Percentiles rank a stretch among this genome's conserved stretches.
phyloP scores from a whole-genome alignment of 2,329 filamentous ascomycete genomes.

The Botrytis fabae region DNA sequence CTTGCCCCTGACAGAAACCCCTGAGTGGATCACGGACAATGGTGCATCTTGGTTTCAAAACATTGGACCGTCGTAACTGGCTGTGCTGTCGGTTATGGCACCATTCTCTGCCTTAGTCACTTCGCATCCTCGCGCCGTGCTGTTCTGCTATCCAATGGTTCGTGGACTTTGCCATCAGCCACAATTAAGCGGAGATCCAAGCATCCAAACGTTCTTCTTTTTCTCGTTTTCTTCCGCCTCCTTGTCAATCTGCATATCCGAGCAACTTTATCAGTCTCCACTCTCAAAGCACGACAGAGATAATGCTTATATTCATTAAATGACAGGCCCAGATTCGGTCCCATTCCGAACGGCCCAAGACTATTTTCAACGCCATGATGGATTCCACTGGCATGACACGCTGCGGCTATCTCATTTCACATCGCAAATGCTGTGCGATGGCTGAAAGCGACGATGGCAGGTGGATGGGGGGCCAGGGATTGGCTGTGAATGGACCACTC shows the following conservation, averaged over 20 bases:
- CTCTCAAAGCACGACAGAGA: neutral
- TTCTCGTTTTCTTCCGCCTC: neutral
- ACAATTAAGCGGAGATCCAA: neutral
- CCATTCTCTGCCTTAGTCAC: neutral
- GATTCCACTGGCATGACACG: neutral
- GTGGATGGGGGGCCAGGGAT: neutral
- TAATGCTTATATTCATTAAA: constrained; percentile 15
- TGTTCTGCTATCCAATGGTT: neutral
- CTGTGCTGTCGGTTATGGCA: neutral
- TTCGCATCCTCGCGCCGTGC: neutral
- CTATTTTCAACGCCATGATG: constrained; percentile 1
- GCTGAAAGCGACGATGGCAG: neutral
- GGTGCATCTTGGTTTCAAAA: neutral
- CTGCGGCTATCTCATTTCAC: constrained; percentile 13
- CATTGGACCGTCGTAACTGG: neutral
- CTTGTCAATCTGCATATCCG: neutral
- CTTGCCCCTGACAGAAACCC: constrained; percentile 10
- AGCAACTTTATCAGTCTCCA: constrained; percentile 1
- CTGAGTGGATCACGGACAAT: constrained; percentile 7
- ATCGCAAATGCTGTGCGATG: neutral
- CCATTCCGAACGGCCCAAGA: constrained; percentile 6
- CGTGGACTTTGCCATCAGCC: neutral
- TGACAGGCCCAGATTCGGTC: constrained; percentile 12
- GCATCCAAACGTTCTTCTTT: neutral
- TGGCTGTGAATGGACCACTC: neutral